phyloP scores from a whole-genome alignment of 352 stramenopile species.

The Pythium graminicola region DNA sequence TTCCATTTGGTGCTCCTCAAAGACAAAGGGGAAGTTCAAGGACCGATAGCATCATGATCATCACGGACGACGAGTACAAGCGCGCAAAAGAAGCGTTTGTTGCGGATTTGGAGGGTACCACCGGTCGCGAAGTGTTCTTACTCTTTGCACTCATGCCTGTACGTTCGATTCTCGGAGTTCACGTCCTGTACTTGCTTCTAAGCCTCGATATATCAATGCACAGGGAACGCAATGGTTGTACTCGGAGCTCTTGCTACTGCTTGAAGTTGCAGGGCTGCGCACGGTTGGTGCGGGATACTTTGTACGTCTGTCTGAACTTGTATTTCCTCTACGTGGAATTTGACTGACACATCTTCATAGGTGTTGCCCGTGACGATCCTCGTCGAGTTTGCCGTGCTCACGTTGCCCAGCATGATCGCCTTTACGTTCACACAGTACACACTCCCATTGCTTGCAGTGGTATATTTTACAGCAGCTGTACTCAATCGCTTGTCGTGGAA shows the following conservation, averaged over 20 bases:
- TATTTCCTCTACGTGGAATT: too few species aligned
- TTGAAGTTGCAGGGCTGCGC: slow-evolving; percentile 61
- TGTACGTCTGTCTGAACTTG: slow-evolving; percentile 36
- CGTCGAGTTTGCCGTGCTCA: slow-evolving; percentile 63
- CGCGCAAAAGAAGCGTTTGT: slow-evolving; percentile 81
- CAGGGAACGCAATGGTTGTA: slow-evolving; percentile 78
- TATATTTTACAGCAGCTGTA: slow-evolving; percentile 47
- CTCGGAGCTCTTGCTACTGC: slow-evolving; percentile 67
- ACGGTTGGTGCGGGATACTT: slow-evolving; percentile 43
- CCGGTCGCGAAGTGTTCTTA: slow-evolving; percentile 60
- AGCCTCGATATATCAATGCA: not conserved
- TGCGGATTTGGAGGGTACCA: slow-evolving; percentile 58
- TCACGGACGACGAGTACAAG: slow-evolving; percentile 71
- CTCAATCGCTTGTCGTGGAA: slow-evolving; percentile 59
- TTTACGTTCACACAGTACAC: slow-evolving; percentile 62
- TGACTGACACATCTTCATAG: slow-evolving; percentile 16
- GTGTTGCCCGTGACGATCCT: slow-evolving; percentile 45
- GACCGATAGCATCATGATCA: too few species aligned
- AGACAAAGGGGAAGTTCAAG: slow-evolving; percentile 1
- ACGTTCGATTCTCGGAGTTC: not conserved
- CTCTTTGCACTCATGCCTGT: slow-evolving; percentile 66
- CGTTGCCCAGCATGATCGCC: slow-evolving; percentile 62
- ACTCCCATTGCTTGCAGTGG: slow-evolving; percentile 43
- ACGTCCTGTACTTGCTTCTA: not conserved
- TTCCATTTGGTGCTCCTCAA: not conserved